These are phyloP conservation scores for Rhizopogon sp. DNA, from an alignment of 768 basidiomycete genomes.

Conservation along the genomic window DNA sequence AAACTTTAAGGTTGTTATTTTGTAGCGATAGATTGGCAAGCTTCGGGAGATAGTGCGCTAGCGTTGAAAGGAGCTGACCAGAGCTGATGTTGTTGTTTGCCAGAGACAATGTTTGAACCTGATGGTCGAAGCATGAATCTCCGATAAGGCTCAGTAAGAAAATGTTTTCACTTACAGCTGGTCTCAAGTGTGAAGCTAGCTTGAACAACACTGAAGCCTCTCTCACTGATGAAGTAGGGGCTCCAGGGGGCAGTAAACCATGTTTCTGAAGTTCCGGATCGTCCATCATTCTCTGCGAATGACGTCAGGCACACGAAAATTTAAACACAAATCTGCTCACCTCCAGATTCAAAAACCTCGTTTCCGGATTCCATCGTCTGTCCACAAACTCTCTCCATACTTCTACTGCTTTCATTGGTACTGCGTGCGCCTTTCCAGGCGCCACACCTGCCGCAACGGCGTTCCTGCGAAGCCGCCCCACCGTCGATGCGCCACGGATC, in stretches of 20 bases:
- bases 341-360: slow-evolving; percentile 75
- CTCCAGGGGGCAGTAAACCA: slow-evolving; percentile 66
- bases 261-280: slow-evolving; percentile 74
- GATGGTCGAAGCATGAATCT: not conserved
- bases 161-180: slow-evolving; percentile 44
- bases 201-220: slow-evolving; percentile 88
- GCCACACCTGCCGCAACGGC: slow-evolving; percentile 32
- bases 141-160: not conserved
- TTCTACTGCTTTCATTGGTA: slow-evolving; percentile 43
- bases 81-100: slow-evolving; percentile 69
- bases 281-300: slow-evolving; percentile 63
- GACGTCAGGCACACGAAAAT: not conserved
- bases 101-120: slow-evolving; percentile 81
- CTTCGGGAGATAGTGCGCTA: slow-evolving; percentile 73
- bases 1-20: slow-evolving; percentile 65
- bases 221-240: slow-evolving; percentile 50
- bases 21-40: slow-evolving; percentile 78
- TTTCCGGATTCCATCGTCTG: slow-evolving; percentile 65
- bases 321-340: slow-evolving; percentile 38
- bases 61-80: slow-evolving; percentile 53
- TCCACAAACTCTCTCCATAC: slow-evolving; percentile 74
- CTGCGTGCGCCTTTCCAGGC: slow-evolving; percentile 13
- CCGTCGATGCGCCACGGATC: slow-evolving; percentile 61
- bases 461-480: slow-evolving; percentile 58
- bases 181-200: slow-evolving; percentile 72